Evolutionary conservation across 306 rosid species (phyloP).

Genomic region (Rosa lucieae): DNA sequence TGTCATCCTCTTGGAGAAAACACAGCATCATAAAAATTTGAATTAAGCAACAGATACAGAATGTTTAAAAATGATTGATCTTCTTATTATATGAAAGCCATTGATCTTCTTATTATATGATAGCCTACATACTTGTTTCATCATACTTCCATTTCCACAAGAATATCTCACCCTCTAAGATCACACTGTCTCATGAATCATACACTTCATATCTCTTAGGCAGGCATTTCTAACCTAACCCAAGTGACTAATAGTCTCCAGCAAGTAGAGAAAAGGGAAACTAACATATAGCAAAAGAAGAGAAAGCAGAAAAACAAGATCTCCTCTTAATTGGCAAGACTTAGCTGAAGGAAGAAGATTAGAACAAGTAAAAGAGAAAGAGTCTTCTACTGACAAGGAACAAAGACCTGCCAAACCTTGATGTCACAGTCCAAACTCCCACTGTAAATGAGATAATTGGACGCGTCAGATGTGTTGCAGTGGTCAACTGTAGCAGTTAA

Average conservation of each 20-base stretch:
- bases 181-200: not conserved
- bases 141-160: not conserved
- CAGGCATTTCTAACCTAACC: constrained; percentile 4
- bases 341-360: not conserved
- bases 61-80: not conserved
- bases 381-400: constrained; percentile 37
- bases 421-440: constrained; percentile 76
- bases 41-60: not conserved
- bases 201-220: not conserved
- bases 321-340: constrained; percentile 19
- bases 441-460: constrained; percentile 54
- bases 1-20: not conserved
- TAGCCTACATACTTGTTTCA: not conserved
- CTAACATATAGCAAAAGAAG: not conserved
- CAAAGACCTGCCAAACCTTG: constrained; percentile 67
- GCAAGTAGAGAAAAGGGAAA: not conserved
- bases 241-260: not conserved
- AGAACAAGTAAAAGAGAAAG: not conserved
- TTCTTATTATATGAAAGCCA: not conserved
- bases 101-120: not conserved
- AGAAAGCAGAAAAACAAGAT: constrained; percentile 4
- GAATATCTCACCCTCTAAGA: not conserved
- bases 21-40: not conserved
- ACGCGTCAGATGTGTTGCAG: constrained; percentile 21
- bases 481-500: constrained; percentile 49